Evolutionary conservation across 352 stramenopile species (phyloP).

Genomic region (Phytopythium montanum): DNA sequence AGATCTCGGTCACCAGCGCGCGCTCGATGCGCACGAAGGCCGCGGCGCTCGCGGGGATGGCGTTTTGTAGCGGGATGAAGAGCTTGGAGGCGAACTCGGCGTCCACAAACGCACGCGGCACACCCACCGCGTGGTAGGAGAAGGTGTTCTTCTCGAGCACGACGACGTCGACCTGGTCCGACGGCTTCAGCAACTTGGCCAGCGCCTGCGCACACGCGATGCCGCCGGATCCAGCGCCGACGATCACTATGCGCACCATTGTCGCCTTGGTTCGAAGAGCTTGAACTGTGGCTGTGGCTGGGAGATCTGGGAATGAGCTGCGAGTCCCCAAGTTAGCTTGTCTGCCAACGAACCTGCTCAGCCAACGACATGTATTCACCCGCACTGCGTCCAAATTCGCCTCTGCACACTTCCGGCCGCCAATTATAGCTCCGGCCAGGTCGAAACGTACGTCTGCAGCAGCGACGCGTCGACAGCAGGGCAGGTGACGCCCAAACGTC

Average conservation of each 20-base stretch:
- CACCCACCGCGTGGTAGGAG: slow-evolving; percentile 32
- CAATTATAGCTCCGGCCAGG: slow-evolving; percentile 43
- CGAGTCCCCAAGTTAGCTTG: background rate
- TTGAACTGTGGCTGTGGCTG: background rate
- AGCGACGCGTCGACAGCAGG: slow-evolving; percentile 36
- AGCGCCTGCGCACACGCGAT: slow-evolving; percentile 31
- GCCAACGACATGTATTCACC: background rate
- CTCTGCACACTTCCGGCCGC: no score
- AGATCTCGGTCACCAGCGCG: slow-evolving; percentile 22
- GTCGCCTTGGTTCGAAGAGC: background rate
- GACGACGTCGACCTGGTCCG: slow-evolving; percentile 26
- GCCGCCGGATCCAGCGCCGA: slow-evolving; percentile 28
- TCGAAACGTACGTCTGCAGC: slow-evolving; percentile 35
- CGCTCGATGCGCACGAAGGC: slow-evolving; percentile 21
- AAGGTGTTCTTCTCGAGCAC: slow-evolving; percentile 38
- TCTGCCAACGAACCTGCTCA: no score
- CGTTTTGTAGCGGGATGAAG: slow-evolving; percentile 35
- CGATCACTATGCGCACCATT: slow-evolving; percentile 26
- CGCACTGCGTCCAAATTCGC: background rate
- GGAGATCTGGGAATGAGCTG: background rate
- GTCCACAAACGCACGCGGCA: slow-evolving; percentile 34
- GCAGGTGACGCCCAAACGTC: slow-evolving; percentile 31
- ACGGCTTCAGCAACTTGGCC: slow-evolving; percentile 14
- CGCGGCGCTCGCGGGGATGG: slow-evolving; percentile 13
- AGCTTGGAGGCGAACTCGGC: slow-evolving; percentile 24